phyloP scores from a whole-genome alignment of 2,329 filamentous ascomycete genomes.

The Nemania serpens region DNA sequence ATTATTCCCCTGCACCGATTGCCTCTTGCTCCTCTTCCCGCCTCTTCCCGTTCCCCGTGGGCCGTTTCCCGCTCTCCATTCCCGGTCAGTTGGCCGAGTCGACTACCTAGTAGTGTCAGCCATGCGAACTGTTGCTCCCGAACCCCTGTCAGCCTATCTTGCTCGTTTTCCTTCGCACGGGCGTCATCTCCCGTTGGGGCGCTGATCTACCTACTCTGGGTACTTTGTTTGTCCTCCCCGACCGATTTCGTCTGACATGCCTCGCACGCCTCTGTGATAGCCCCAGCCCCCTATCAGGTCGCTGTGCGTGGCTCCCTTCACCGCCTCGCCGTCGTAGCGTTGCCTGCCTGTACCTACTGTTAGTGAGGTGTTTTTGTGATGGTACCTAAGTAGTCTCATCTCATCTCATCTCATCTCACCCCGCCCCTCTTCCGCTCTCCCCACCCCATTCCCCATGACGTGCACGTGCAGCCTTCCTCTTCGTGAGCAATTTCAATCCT shows the following conservation, averaged over 20 bases:
- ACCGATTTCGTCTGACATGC: background rate
- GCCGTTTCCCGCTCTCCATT: constrained; percentile 2
- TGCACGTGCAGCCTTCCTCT: too few relatives aligned
- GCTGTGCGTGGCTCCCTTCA: constrained; percentile 4
- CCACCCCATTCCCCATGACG: too few relatives aligned
- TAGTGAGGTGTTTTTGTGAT: constrained; percentile 6
- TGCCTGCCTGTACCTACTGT: constrained; percentile 8
- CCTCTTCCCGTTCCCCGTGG: constrained; percentile 17
- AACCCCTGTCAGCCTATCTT: constrained; percentile 8
- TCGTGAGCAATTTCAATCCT: too few relatives aligned
- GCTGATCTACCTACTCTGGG: too few relatives aligned
- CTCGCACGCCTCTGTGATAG: constrained; percentile 10
- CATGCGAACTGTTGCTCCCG: constrained; percentile 15
- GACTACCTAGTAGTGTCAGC: background rate
- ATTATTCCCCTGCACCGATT: too few relatives aligned
- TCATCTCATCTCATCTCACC: background rate
- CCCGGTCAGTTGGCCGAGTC: constrained; percentile 4
- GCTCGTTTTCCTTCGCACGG: constrained; percentile 22
- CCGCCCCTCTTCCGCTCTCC: background rate
- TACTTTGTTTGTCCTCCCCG: too few relatives aligned
- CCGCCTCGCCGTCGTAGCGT: constrained; percentile 17
- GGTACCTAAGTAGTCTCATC: constrained; percentile 12
- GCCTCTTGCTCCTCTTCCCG: constrained; percentile 17
- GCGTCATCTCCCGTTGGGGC: constrained; percentile 11
- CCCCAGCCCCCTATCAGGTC: constrained; percentile 7